phyloP scores from a whole-genome alignment of 2,329 filamentous ascomycete species.

The Fusarium sulawesiense region DNA sequence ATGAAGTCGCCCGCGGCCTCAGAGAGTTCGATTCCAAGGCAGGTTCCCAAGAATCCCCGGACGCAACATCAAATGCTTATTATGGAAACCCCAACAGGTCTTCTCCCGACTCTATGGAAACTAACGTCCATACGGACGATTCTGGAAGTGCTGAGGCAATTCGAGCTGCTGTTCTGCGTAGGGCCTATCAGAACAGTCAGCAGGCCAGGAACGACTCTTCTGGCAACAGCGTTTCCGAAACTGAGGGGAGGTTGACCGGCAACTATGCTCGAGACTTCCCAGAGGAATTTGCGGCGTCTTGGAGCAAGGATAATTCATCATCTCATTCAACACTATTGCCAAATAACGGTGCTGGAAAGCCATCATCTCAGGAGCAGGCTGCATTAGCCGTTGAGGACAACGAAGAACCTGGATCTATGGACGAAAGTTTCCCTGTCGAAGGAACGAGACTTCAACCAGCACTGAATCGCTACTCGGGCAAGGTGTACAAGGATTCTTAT shows the following conservation, averaged over 20 bases:
- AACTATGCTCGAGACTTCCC: conserved; percentile 64
- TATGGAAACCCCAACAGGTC: conserved; percentile 36
- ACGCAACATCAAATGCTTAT: conserved; percentile 45
- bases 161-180: conserved; percentile 48
- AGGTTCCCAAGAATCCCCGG: conserved; percentile 41
- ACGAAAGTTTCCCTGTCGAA: conserved; percentile 54
- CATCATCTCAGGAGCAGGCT: neutral
- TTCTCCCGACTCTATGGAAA: conserved; percentile 34
- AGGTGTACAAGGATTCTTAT: conserved; percentile 51
- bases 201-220: conserved; percentile 16
- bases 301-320: conserved; percentile 50
- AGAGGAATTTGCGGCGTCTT: conserved; percentile 60
- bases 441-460: conserved; percentile 46
- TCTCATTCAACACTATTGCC: conserved; percentile 45
- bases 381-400: conserved; percentile 43
- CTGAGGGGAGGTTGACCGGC: conserved; percentile 54
- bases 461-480: conserved; percentile 43
- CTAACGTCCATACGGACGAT: conserved; percentile 35
- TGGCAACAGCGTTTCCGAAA: conserved; percentile 4
- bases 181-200: conserved; percentile 41
- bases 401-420: conserved; percentile 53
- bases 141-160: conserved; percentile 48
- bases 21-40: conserved; percentile 54
- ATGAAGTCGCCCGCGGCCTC: conserved; percentile 52
- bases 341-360: conserved; percentile 12